Evolutionary conservation across 2,329 filamentous ascomycete species (phyloP).

Genomic region (Ceratocystis destructans): DNA sequence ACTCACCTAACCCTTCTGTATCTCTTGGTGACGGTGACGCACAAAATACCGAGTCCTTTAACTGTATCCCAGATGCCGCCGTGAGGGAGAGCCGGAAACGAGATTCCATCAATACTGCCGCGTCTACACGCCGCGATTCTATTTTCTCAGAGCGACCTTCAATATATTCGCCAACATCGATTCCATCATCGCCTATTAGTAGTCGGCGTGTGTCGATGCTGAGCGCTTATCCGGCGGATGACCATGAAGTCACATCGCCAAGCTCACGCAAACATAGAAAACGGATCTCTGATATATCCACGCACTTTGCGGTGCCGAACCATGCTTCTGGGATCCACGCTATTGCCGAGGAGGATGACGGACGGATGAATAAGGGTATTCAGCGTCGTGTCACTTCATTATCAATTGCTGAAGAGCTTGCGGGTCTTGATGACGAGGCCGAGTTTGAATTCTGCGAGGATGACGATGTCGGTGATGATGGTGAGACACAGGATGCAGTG

Average conservation of each 20-base stretch:
- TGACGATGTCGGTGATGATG: conserved; percentile 24
- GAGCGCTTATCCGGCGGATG: background rate
- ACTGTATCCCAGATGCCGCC: conserved; percentile 29
- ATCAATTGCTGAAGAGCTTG: conserved; percentile 17
- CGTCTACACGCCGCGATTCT: conserved; percentile 44
- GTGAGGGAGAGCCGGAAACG: conserved; percentile 13
- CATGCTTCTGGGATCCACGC: conserved; percentile 24
- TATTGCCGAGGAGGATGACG: conserved; percentile 30
- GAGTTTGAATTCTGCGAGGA: conserved; percentile 20
- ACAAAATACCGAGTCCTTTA: conserved; percentile 33
- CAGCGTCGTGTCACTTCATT: conserved; percentile 11
- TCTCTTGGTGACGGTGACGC: conserved; percentile 11
- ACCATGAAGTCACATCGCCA: conserved; percentile 13
- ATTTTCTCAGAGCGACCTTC: conserved; percentile 46
- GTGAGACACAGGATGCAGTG: conserved; percentile 26
- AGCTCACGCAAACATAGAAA: conserved; percentile 16
- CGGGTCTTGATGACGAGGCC: conserved; percentile 20
- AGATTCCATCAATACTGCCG: conserved; percentile 23
- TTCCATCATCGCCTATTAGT: conserved; percentile 69
- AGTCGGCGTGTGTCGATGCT: conserved; percentile 17
- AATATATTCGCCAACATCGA: conserved; percentile 55
- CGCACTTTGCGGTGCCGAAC: conserved; percentile 7
- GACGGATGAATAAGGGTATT: conserved; percentile 1
- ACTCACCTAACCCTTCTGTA: conserved; percentile 14
- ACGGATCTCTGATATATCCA: conserved; percentile 16